Percentiles rank a stretch among this genome's conserved stretches.
Conservation (phyloP, 2,329 filamentous ascomycete genomes). For the Sarocladium strictum region DNA sequence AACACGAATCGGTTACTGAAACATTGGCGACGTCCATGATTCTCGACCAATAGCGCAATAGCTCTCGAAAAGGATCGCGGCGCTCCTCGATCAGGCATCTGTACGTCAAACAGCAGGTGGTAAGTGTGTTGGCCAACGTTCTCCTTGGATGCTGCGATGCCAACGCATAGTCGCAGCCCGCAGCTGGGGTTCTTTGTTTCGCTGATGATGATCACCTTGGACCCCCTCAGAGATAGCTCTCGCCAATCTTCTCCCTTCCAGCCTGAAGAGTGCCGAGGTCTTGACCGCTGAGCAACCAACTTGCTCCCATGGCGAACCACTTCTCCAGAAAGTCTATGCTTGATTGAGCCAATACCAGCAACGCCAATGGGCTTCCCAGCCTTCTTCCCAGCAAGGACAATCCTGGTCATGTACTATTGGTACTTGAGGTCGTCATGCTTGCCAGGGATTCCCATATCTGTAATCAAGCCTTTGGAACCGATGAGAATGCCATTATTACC, state of each 20-base stretch:
- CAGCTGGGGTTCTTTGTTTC: no score
- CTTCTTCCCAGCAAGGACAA: slow-evolving; percentile 24
- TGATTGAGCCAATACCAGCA: slow-evolving; percentile 24
- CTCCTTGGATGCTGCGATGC: no score
- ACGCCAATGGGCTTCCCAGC: slow-evolving; percentile 27
- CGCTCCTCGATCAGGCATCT: no score
- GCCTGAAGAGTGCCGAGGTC: slow-evolving; percentile 29
- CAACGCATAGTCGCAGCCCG: no score
- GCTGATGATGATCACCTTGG: slow-evolving; percentile 1
- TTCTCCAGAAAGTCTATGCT: slow-evolving; percentile 30
- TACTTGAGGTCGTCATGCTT: slow-evolving; percentile 28
- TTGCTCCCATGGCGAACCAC: slow-evolving; percentile 30
- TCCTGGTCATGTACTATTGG: slow-evolving; percentile 22
- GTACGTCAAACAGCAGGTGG: no score
- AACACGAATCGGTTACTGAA: no score
- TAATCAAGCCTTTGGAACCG: slow-evolving; percentile 32
- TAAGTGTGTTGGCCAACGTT: no score
- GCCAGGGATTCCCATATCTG: slow-evolving; percentile 34
- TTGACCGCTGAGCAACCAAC: slow-evolving; percentile 30
- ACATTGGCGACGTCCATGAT: no score
- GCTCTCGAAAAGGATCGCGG: no score
- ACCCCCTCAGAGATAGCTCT: slow-evolving; percentile 20
- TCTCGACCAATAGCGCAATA: no score
- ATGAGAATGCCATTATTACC: slow-evolving; percentile 33
- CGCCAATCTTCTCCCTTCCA: slow-evolving; percentile 27